Conservation (phyloP, 1,284 basidiomycete species). For the Cutaneotrichosporon cyanovorans region DNA sequence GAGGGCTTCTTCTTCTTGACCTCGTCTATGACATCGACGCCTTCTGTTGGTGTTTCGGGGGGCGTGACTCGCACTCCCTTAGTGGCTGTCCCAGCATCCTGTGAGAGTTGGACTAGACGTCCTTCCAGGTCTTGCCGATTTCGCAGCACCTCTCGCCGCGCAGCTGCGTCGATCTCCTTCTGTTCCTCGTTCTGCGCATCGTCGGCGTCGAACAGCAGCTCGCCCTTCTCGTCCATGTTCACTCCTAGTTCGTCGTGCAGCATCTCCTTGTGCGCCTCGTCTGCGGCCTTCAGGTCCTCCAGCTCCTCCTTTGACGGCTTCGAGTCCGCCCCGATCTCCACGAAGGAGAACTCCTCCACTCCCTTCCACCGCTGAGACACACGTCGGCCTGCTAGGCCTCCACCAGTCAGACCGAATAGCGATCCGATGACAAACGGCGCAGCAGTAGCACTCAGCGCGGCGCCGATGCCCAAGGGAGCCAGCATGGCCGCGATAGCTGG, state of each 20-base stretch:
- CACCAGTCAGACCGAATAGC: constrained; percentile 51
- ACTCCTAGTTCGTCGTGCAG: background rate
- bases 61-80: constrained; percentile 1
- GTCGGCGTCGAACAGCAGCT: constrained; percentile 2
- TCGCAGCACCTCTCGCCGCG: constrained; percentile 5
- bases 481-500: constrained; percentile 50
- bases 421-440: constrained; percentile 50
- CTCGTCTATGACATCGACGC: constrained; percentile 34
- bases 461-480: constrained; percentile 46
- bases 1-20: constrained; percentile 60
- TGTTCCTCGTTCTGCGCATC: constrained; percentile 3
- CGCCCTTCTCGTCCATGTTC: constrained; percentile 5
- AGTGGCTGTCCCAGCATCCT: constrained; percentile 3
- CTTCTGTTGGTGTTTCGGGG: constrained; percentile 1
- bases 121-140: constrained; percentile 9
- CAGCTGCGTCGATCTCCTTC: background rate
- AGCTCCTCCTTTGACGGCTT: constrained; percentile 36
- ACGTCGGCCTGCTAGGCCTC: constrained; percentile 49
- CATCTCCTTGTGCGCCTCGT: constrained; percentile 2
- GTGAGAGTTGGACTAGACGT: constrained; percentile 3
- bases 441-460: constrained; percentile 44
- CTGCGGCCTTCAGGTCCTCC: constrained; percentile 27
- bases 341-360: constrained; percentile 50
- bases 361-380: constrained; percentile 51
- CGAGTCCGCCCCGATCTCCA: constrained; percentile 44